Base-by-base conservation (phyloP, 331 rosid species). In the Acacia pycnantha region DNA sequence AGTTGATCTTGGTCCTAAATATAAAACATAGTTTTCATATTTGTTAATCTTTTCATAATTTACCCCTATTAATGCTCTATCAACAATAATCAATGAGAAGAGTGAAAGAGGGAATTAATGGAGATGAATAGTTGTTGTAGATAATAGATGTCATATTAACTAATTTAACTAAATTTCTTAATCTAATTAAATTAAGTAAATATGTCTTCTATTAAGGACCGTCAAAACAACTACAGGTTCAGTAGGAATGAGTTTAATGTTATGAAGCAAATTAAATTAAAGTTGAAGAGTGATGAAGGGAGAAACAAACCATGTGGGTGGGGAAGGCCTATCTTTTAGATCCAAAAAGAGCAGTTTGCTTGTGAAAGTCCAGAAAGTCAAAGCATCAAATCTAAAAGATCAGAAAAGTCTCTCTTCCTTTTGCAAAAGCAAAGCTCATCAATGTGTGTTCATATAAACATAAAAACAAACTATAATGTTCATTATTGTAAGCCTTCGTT, bases 291-390 rank as follows among this genome's bases (percentile, higher is more conserved):
- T 79, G 92, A 91, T 88, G 79, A 73, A 79, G 85, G 88, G 82
- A 22, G 66, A 74, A 89, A 91, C 97, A 91, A 86, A 66, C 84
- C 97, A 93, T 84, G 97, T 91, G 94, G 74, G 97, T 87, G 91
- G 92, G 91, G 90, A 59, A 82, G 88, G 80, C 86, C 83, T 81
- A 88, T 88, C 94, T 91, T 43, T 89, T 75, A 81, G 81, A 87
- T 87, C 85, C 90, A 84, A 87, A 92, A 89, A 87, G 89, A 89
- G 84, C 84, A 85, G 90, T 82, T 86, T 82, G 85, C 72, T 56
- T 73, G 87, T 75, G 85, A 73, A 62, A 86, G 82, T 87, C 85
- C 91, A 84, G 77, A 72, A 90, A 88, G 92, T 89, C 97, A 92
- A 88, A 85, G 91, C 90, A 89, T 89, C 92, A 85, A 84, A 86